Percentiles rank a stretch among this genome's conserved stretches.
Conservation (phyloP, 176 grass and related monocot species). For the Eremochloa ophiuroides region DNA sequence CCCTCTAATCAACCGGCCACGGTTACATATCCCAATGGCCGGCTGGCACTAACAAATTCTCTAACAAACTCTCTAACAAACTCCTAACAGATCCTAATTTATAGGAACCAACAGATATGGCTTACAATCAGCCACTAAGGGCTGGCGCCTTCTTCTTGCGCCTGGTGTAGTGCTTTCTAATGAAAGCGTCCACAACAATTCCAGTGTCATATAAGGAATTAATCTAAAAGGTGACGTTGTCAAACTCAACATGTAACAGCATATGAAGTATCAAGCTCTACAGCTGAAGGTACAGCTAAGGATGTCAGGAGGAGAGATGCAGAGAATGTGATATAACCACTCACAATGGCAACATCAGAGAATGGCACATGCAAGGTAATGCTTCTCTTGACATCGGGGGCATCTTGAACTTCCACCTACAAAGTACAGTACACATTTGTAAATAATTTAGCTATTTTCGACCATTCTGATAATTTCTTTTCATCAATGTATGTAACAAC, state of each 20-base stretch:
- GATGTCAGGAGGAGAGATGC: neutral
- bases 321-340: neutral
- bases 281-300: neutral
- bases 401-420: neutral
- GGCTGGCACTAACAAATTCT: too few relatives aligned
- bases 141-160: too few relatives aligned
- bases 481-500: neutral
- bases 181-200: too few relatives aligned
- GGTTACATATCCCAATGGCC: too few relatives aligned
- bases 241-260: too few relatives aligned
- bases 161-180: too few relatives aligned
- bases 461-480: neutral
- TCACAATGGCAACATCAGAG: neutral
- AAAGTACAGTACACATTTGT: neutral
- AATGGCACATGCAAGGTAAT: neutral
- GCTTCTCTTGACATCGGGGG: neutral
- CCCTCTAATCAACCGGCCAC: too few relatives aligned
- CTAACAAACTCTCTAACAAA: too few relatives aligned
- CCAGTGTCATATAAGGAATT: neutral
- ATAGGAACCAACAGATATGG: too few relatives aligned
- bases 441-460: neutral
- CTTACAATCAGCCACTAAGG: too few relatives aligned
- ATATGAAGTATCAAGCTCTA: neutral
- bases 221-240: neutral
- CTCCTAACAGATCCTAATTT: too few relatives aligned